These are phyloP conservation scores for Pezicula neosporulosa DNA, from an alignment of 2,329 filamentous ascomycete species.

Conservation along the genomic window DNA sequence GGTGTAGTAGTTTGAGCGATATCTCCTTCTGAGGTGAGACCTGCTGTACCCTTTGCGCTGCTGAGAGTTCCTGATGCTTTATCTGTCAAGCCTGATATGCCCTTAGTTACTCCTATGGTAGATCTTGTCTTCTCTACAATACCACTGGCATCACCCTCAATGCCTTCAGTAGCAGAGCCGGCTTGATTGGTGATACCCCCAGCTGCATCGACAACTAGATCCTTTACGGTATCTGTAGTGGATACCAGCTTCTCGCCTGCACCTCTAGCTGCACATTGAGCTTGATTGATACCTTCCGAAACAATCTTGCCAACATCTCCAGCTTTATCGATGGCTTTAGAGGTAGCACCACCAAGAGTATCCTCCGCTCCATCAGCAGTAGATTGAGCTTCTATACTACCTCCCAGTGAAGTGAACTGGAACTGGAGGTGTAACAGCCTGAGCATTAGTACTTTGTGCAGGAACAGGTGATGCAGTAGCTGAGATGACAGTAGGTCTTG, in stretches of 20 bases:
- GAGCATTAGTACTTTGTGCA: too few relatives aligned
- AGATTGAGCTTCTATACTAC: neutral
- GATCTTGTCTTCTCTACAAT: neutral
- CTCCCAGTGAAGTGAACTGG: too few relatives aligned
- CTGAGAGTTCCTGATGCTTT: too few relatives aligned
- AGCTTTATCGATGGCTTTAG: conserved; percentile 3
- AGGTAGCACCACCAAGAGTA: neutral
- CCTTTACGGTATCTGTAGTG: neutral
- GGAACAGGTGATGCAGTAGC: too few relatives aligned
- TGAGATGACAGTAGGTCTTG: too few relatives aligned
- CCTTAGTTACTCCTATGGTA: neutral
- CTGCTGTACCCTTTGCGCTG: too few relatives aligned
- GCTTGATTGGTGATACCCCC: neutral
- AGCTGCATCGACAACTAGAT: neutral
- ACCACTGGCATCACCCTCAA: neutral
- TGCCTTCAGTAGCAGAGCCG: neutral
- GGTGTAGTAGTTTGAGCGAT: too few relatives aligned
- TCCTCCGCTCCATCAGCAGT: conserved; percentile 3
- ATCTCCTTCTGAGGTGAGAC: too few relatives aligned
- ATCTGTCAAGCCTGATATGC: too few relatives aligned
- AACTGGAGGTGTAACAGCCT: too few relatives aligned
- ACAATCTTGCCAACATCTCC: neutral
- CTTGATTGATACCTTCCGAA: neutral
- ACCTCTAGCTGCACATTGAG: neutral
- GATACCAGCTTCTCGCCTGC: conserved; percentile 1